Evolutionary conservation across 2,329 filamentous ascomycete species (phyloP), one percentile per base, ranked within the genome.

Genomic region (Byssothecium circinans): DNA sequence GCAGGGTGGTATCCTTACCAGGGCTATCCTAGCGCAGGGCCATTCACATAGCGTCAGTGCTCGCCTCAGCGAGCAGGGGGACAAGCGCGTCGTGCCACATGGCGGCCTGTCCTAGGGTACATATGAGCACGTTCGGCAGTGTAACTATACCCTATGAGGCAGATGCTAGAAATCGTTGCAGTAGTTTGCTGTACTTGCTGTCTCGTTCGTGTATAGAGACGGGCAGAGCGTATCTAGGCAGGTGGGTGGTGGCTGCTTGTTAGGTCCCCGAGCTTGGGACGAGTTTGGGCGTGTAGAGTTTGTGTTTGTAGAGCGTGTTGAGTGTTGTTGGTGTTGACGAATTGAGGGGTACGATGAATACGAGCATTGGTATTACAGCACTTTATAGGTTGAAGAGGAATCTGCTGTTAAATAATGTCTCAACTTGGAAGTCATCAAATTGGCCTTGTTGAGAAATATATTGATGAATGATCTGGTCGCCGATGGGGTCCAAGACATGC

Each of bases 201-300:
- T 32, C 29, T 32, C 29, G 29, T 32, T n/a, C 14, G 29, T 32
- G 29, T 32, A 32, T 32, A 11, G 25, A 11, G 7, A 6, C 11
- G 25, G 25, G 25, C 11, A 7, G 30, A 17, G 22, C 19, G 18
- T 3, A 8, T 27, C 30, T 15, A 27, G 29, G 10, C 2, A 18
- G 8, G 35, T 19, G 15, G 3, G 35, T 37, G 35, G 17, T 15
- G n/a, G 33, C 8, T 18, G 8, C n/a, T 35, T n/a, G n/a, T 29
- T 43, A 43, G 41, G 41, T 30, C 41, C 41, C 41, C 41, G 41
- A 43, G 10, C 12, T 33, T 18, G 41, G 41, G 41, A 36, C 25
- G n/a, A n/a, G n/a, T 11, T 22, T 27, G 20, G 11, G 25, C 15
- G 15, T 41, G n/a, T 32, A 18, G 14, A 17, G 17, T 33, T 22